Conservation (phyloP, 108 stramenopile genomes). For the Parietichytrium sp. region DNA sequence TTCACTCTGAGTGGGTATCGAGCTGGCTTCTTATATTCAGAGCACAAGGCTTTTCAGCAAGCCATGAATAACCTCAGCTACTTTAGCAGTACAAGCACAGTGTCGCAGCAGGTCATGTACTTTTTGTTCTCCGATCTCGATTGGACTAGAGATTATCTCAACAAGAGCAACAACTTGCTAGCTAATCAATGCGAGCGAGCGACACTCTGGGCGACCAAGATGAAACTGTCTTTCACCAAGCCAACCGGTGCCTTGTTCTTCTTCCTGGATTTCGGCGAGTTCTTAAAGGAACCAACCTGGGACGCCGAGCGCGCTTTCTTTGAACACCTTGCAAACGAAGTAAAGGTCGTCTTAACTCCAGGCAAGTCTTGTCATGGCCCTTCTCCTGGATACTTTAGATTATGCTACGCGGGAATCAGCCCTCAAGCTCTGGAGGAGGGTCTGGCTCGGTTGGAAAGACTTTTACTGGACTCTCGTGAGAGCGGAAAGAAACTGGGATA, state of each 20-base stretch:
- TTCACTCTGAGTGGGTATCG: slow-evolving; percentile 83
- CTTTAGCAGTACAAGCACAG: slow-evolving; percentile 71
- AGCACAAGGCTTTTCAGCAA: slow-evolving; percentile 68
- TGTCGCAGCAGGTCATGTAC: slow-evolving; percentile 75
- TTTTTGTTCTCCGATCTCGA: slow-evolving; percentile 75
- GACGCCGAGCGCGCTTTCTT: slow-evolving; percentile 72
- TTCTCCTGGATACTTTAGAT: slow-evolving; percentile 79
- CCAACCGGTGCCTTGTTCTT: slow-evolving; percentile 79
- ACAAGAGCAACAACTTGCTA: slow-evolving; percentile 61
- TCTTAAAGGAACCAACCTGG: slow-evolving; percentile 47
- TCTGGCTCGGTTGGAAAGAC: slow-evolving; percentile 59
- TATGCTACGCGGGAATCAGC: slow-evolving; percentile 77
- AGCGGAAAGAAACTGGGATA: too few relatives aligned
- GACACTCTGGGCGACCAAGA: slow-evolving; percentile 66
- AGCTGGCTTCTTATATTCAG: slow-evolving; percentile 75
- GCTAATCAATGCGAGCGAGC: slow-evolving; percentile 64
- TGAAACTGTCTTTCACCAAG: slow-evolving; percentile 74
- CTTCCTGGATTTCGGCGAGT: slow-evolving; percentile 69
- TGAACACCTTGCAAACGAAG: slow-evolving; percentile 65
- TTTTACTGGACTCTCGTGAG: too few relatives aligned
- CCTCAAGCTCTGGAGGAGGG: slow-evolving; percentile 72
- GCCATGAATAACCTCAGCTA: slow-evolving; percentile 70
- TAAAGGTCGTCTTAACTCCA: slow-evolving; percentile 76
- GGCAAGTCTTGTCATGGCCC: slow-evolving; percentile 70
- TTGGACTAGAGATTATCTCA: slow-evolving; percentile 73